Conservation (phyloP, 306 rosid genomes). For the Castanea sativa region DNA sequence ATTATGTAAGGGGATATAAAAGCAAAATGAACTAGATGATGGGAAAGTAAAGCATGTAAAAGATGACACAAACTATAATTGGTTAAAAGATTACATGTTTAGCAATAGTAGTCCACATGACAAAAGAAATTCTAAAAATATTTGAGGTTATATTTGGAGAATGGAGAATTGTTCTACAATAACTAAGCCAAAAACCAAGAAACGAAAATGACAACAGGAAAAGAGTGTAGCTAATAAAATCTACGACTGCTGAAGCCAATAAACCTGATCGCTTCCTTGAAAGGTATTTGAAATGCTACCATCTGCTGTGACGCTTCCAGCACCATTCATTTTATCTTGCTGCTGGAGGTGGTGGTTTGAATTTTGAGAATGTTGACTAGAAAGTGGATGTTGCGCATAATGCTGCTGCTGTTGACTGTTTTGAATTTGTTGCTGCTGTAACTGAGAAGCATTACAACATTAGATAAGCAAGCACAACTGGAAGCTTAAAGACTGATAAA, state of each 20-base stretch:
- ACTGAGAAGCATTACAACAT: slow-evolving; percentile 15
- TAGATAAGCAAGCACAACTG: slow-evolving; percentile 6
- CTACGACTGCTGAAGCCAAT: slow-evolving; percentile 1
- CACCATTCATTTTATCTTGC: slow-evolving; percentile 43
- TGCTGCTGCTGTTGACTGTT: slow-evolving; percentile 47
- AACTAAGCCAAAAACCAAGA: background rate
- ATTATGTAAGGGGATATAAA: background rate
- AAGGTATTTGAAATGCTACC: slow-evolving; percentile 41
- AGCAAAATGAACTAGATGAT: background rate
- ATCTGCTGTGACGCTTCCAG: slow-evolving; percentile 33
- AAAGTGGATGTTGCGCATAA: slow-evolving; percentile 40
- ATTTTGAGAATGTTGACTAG: slow-evolving; percentile 45
- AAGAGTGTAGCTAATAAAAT: background rate
- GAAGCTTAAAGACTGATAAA: slow-evolving; percentile 8
- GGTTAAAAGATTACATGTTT: background rate
- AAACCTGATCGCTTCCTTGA: slow-evolving; percentile 64
- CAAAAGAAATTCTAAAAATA: background rate
- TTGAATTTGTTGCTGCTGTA: slow-evolving; percentile 45
- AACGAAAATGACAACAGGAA: background rate
- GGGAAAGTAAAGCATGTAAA: background rate
- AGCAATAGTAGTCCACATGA: background rate
- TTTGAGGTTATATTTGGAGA: background rate
- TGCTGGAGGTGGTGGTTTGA: slow-evolving; percentile 43
- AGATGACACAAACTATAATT: background rate
- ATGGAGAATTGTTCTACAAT: background rate